These are phyloP conservation scores for Thalassiosira sp. DNA, from an alignment of 352 stramenopile genomes.

Conservation along the genomic window DNA sequence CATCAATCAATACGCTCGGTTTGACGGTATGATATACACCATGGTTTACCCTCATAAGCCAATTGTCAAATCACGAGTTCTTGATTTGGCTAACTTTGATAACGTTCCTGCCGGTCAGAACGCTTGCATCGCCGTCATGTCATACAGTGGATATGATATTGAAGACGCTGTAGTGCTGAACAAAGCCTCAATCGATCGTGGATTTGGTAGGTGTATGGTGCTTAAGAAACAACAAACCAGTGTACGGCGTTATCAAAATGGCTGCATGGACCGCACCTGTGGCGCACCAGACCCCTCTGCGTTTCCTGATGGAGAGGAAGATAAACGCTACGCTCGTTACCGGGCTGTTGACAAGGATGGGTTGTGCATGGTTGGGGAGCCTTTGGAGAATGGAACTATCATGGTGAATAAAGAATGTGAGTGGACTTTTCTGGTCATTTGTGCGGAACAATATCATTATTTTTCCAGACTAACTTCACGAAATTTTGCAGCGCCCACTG, in stretches of 20 bases:
- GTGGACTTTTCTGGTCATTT: background rate
- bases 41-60: constrained; percentile 99
- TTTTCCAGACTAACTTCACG: background rate
- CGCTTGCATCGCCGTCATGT: constrained; percentile 99
- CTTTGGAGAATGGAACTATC: constrained; percentile 88
- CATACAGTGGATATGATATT: constrained; percentile 99
- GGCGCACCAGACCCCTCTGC: constrained; percentile 88
- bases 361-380: constrained; percentile 89
- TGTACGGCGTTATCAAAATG: constrained; percentile 96
- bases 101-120: constrained; percentile 98
- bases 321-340: constrained; percentile 89
- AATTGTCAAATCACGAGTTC: constrained; percentile 98
- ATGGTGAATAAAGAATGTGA: constrained; percentile 97
- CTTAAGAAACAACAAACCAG: constrained; percentile 97
- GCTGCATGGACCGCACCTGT: constrained; percentile 91
- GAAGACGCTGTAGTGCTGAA: constrained; percentile 99
- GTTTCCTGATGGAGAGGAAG: constrained; percentile 82
- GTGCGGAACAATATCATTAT: background rate
- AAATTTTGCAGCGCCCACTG: constrained; percentile 83
- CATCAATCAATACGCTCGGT: constrained; percentile 99
- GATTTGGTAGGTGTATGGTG: constrained; percentile 98
- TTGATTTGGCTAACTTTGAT: constrained; percentile 99
- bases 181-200: constrained; percentile 89
- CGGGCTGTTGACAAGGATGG: constrained; percentile 95
- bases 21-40: constrained; percentile 98